phyloP scores from a whole-genome alignment of 129 eudicot genomes.

The Rutidosis leptorrhynchoides region DNA sequence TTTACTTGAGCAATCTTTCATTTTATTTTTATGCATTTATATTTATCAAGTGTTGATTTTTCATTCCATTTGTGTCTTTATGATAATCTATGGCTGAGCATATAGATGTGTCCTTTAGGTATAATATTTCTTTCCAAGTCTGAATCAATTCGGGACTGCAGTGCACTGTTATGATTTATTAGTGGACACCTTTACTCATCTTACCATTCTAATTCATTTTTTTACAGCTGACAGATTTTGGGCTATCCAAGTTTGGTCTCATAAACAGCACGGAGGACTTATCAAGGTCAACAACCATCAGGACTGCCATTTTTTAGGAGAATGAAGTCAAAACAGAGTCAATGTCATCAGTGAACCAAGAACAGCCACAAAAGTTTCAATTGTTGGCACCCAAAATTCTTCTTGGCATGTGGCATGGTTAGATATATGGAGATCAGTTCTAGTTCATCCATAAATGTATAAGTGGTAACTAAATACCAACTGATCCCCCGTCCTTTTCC shows the following conservation, averaged over 20 bases:
- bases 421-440: constrained; percentile 7
- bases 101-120: background rate
- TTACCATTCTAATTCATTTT: constrained; percentile 48
- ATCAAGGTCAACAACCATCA: constrained; percentile 56
- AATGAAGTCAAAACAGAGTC: constrained; percentile 42
- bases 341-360: constrained; percentile 47
- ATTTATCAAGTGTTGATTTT: background rate
- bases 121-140: background rate
- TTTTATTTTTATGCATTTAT: too few species aligned
- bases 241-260: constrained; percentile 96
- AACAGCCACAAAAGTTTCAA: constrained; percentile 66
- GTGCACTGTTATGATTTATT: constrained; percentile 12
- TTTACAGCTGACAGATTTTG: constrained; percentile 97
- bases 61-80: background rate
- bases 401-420: constrained; percentile 99
- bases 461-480: background rate
- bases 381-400: constrained; percentile 99
- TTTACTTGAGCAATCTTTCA: background rate
- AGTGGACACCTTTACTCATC: constrained; percentile 22
- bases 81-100: background rate
- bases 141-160: constrained; percentile 4
- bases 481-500: background rate
- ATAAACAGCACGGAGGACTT: constrained; percentile 95
- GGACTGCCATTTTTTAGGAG: constrained; percentile 51
- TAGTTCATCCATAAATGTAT: background rate